Evolutionary conservation across 129 eudicot genomes (phyloP), one percentile per base, ranked within the genome.

Genomic region (Ambrosia artemisiifolia): DNA sequence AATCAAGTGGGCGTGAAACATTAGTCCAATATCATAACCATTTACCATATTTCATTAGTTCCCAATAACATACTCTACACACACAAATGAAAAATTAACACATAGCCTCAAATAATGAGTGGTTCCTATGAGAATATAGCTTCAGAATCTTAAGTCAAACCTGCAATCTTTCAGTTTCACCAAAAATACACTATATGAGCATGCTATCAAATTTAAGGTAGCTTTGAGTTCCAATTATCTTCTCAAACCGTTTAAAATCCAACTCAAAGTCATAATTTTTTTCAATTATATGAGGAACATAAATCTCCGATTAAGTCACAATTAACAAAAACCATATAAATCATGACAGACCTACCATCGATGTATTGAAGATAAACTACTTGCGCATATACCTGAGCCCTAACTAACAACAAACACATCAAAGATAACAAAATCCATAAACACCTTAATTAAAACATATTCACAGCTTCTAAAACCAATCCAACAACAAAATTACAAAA

Each of bases 131-230:
- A 30, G 47, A 11, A 34, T 49, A 24, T 55, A 11, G 40, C 38
- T 75, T 67, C 61, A 56, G 14, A 67, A 11, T 10, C 42, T 40
- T 51, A 65, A 75, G 72, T 74, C 65, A 51, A 18, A 19, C 53
- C 36, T 66, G 42, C 42, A 42, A 54, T 8, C 40, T 56, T 67
- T 30, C 68, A 67, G 62, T 46, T 61, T 59, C 49, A 55, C 33
- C 16, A 55, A 56, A 75, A 14, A 68, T 16, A 67, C 43, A 42
- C 67, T 43, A 55, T 42, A 44, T 32, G 28, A 6, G 40, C 43
- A 30, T 30, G 64, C 64, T 24, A 57, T 11, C 38, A 57, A 28
- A 6, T 30, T 57, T 57, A 28, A 20, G 14, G 34, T 56, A 56
- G 36, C 38, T 28, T 49, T 11, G 36, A 57, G 64, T 57, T 43